These are phyloP conservation scores for Phytophthora podocarpi DNA, from an alignment of 352 stramenopile species.

Conservation along the genomic window DNA sequence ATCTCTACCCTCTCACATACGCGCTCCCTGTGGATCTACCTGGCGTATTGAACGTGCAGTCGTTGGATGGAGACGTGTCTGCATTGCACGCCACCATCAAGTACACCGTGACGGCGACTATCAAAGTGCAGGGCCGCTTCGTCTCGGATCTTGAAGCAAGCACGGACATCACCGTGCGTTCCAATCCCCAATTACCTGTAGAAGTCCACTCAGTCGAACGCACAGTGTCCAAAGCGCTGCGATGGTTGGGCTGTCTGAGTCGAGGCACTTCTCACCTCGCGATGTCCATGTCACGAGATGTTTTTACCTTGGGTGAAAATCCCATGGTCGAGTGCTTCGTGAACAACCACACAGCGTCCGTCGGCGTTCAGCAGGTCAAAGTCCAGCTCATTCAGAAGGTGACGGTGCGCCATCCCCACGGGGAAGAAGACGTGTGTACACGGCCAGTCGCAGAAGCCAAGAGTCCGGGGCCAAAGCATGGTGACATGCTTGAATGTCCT, in stretches of 20 bases:
- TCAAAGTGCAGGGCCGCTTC: conserved; percentile 74
- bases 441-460: conserved; percentile 59
- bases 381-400: conserved; percentile 70
- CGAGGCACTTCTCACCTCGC: conserved; percentile 66
- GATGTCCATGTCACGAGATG: conserved; percentile 67
- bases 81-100: conserved; percentile 75
- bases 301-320: conserved; percentile 60
- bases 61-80: conserved; percentile 52
- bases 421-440: conserved; percentile 43
- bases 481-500: conserved; percentile 63
- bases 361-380: conserved; percentile 52
- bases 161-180: conserved; percentile 54
- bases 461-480: conserved; percentile 48
- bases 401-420: conserved; percentile 45
- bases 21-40: conserved; percentile 57
- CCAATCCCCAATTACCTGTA: conserved; percentile 14
- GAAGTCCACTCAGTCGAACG: conserved; percentile 49
- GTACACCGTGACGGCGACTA: conserved; percentile 70
- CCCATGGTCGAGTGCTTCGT: conserved; percentile 73
- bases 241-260: conserved; percentile 57
- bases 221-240: conserved; percentile 69
- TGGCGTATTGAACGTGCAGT: conserved; percentile 62
- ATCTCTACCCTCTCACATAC: conserved; percentile 75
- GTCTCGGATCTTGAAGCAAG: conserved; percentile 71
- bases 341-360: conserved; percentile 70